Evolutionary conservation across 1,139 yeast species (phyloP), one percentile per base, ranked within the genome.

Genomic region (Geotrichum reessii): DNA sequence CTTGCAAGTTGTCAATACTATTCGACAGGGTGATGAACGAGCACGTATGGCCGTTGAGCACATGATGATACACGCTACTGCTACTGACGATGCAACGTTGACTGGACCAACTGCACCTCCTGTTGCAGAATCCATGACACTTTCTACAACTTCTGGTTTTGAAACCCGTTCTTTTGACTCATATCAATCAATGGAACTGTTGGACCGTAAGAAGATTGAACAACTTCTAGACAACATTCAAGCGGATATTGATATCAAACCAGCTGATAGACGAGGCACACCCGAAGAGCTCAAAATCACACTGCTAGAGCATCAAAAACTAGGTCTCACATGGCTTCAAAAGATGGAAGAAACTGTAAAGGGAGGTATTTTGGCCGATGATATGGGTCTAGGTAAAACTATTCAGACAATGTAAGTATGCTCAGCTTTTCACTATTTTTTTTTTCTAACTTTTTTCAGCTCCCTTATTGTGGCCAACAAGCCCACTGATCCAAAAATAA

Each of bases 361-460:
- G 62, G 97, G 97, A 28, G 96, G 97, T 1, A 79, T 91, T 33
- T 74, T 91, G 47, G 96, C 96, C 0, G 97, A 91, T 73, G 97
- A 88, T 74, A 91, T 91, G 97, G 97, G 97, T 37, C 75, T 91
- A 37, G 97, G 97, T 62, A 92, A 91, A 71, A 91, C 97, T 0
- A 84, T 91, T 49, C 97, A 91, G 72, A 81, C 90, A 1, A 76
- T 89, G 52, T 83, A 52, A 56, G 64, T 51, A 48, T 58, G 17
- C 17, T 37, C n/a, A 2, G n/a, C 4, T 37, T 14, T 12, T 31
- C 6, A 12, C 6, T n/a, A n/a, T 44, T 25, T 3, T 11, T 46
- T 49, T 21, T 33, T 48, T 40, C 53, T 19, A 54, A 54, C 31
- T 37, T 37, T 19, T n/a, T 19, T 22, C 44, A 66, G 69, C 33